A percentile compares a stretch with the other conserved stretches of the same genome.
These are phyloP conservation scores for Chlamydomonas eustigma DNA, from an alignment of 139 green algal genomes.

Conservation along the genomic window DNA sequence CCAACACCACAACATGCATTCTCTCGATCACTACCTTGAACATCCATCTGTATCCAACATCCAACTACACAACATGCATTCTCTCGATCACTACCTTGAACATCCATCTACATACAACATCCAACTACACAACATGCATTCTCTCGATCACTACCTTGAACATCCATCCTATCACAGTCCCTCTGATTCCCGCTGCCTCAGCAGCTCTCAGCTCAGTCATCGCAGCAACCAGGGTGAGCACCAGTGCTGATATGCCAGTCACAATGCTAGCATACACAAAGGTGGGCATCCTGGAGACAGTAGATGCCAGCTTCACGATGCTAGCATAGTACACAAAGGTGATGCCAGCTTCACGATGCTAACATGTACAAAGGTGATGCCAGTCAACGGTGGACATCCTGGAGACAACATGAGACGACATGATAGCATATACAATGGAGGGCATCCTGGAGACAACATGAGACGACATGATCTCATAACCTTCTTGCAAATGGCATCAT, in stretches of 20 bases:
- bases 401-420: neutral
- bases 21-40: no score
- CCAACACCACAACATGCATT: no score
- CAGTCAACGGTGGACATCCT: neutral
- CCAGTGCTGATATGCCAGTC: conserved; percentile 31
- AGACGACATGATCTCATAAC: neutral
- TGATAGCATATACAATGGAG: neutral
- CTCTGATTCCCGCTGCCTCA: neutral
- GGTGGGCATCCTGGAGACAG: conserved; percentile 53
- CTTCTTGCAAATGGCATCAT: no score
- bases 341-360: neutral
- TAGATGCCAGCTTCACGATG: neutral
- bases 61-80: no score
- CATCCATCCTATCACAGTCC: neutral
- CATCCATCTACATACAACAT: neutral
- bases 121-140: neutral
- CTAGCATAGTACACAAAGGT: neutral
- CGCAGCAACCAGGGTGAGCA: conserved; percentile 13
- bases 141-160: neutral
- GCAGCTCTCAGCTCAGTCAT: neutral
- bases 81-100: no score
- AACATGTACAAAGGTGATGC: neutral
- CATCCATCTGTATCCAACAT: neutral
- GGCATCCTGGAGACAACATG: neutral
- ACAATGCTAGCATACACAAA: conserved; percentile 74